Evolutionary conservation across 2,329 filamentous ascomycete genomes (phyloP), one percentile per base, ranked within the genome.

Genomic region (Neofusicoccum sp.): DNA sequence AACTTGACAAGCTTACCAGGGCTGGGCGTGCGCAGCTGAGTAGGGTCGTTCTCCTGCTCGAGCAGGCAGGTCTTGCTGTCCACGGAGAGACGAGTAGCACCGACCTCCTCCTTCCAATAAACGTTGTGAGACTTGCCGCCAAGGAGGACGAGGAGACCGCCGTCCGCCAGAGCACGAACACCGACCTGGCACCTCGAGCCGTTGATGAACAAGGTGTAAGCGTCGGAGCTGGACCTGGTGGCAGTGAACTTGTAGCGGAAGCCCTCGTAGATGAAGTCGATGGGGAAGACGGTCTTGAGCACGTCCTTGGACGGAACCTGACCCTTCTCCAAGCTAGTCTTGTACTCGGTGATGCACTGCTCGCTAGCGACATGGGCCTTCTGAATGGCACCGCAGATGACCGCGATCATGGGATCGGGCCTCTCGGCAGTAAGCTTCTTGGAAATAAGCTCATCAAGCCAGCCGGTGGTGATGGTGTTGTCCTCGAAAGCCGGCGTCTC

Each of bases 31-130:
- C 95, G 89, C 56, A 99, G 87, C 78, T 99, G 95, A 3, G 95
- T 99, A 6, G 95, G 95, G 75, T 99, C 95, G 75, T 98, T 99
- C 82, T 99, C 95, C 78, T 98, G 92, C 83, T 99, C 95, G 36
- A 99, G 86, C 71, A 99, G 79, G 76, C 93, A 98, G 31, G 95
- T 99, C 86, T 98, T 99, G 82, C 92, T 91, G 75, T 99, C 95
- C 26, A 99, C 93, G 31, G 93, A 97, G 68, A 99, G 80, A 75
- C 95, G 93, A 56, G 95, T 97, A 38, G 93, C 95, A 61, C 93
- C 93, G 48, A 96, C 91, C 76, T 99, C 95, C 73, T 99, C 95
- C 80, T 98, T 98, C 95, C 95, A 99, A 86, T 99, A 99, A 64
- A 98, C 88, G 72, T 95, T 99, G 86, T 99, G 95, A 68, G 91